Evolutionary conservation across 2,329 filamentous ascomycete genomes (phyloP), one percentile per base, ranked within the genome.

Genomic region (Aureobasidium musti): DNA sequence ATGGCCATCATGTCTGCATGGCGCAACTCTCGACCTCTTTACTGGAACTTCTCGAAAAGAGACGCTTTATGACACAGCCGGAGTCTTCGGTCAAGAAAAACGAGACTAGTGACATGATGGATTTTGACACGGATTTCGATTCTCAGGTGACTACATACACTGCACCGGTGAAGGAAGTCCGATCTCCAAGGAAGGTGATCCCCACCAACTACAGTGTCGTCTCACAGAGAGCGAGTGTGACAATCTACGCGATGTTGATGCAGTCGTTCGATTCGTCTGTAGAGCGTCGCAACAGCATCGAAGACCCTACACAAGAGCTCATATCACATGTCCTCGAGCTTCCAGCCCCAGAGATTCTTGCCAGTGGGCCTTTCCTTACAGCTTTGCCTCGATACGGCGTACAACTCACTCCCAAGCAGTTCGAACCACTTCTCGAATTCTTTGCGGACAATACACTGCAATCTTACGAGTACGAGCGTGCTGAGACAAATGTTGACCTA

Each of bases 401-500:
- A 10, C 52, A 64, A 5, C 63, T 79, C 5, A 66, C 60, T 21
- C 45, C 69, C 3, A 61, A 69, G n/a, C 79, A 81, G 59, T 74
- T 80, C 17, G 77, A 82, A 26, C 73, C 71, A 5, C 70, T 87
- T 6, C 74, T 87, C 14, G 79, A 81, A 61, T 75, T 79, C 67
- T 71, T 85, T 43, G 82, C 78, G 23, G 79, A 82, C 63, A 77
- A 77, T 35, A 79, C 84, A 49, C 74, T 87, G 3, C 76, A 78
- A 56, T 79, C 82, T 3, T 84, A 87, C 67, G 83, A 86, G 33
- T 89, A 89, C 71, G 86, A 88, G 67, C 86, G 87, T 69, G 94
- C 89, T 68, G 93, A 97, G 77, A 85, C 88, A 23, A 87, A 90
- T 4, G 80, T 92, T 57, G 84, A 83, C 52, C 80, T 88, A 21